Evolutionary conservation across 805 yeast species (phyloP).

Genomic region (Vanderwaltozyma polyspora): DNA sequence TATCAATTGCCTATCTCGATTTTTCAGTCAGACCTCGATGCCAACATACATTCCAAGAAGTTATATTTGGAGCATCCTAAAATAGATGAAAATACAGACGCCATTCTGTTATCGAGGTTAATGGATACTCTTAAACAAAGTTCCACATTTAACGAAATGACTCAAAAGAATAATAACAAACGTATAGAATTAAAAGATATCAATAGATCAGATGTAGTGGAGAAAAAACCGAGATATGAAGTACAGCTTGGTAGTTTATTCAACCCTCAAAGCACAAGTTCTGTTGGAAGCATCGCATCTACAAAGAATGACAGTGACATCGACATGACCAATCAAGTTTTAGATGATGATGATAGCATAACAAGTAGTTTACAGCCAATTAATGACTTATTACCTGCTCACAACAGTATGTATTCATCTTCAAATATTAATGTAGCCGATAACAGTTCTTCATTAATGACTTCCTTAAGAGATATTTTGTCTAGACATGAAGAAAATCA

Average conservation of each 20-base stretch:
- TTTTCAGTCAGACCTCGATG: slow-evolving; percentile 16
- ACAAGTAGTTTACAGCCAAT: slow-evolving; percentile 18
- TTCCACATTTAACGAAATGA: slow-evolving; percentile 9
- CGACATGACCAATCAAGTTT: slow-evolving; percentile 15
- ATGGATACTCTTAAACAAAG: slow-evolving; percentile 19
- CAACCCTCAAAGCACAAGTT: slow-evolving; percentile 5
- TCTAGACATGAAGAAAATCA: background rate
- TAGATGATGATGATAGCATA: slow-evolving; percentile 17
- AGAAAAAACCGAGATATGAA: background rate
- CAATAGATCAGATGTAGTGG: background rate
- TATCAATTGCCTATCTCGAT: slow-evolving; percentile 15
- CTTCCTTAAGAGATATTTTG: background rate
- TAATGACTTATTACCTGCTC: background rate
- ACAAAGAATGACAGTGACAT: slow-evolving; percentile 17
- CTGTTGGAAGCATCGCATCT: slow-evolving; percentile 10
- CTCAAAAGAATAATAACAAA: background rate
- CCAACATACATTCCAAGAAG: slow-evolving; percentile 5
- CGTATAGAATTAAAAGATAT: background rate
- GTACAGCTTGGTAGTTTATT: background rate
- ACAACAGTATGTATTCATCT: background rate
- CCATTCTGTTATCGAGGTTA: slow-evolving; percentile 9
- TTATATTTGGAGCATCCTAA: slow-evolving; percentile 6
- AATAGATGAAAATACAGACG: slow-evolving; percentile 5
- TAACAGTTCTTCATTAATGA: background rate
- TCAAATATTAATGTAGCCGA: background rate